Evolutionary conservation across 2,329 filamentous ascomycete genomes (phyloP).

Genomic region (Pleomassaria siparia): DNA sequence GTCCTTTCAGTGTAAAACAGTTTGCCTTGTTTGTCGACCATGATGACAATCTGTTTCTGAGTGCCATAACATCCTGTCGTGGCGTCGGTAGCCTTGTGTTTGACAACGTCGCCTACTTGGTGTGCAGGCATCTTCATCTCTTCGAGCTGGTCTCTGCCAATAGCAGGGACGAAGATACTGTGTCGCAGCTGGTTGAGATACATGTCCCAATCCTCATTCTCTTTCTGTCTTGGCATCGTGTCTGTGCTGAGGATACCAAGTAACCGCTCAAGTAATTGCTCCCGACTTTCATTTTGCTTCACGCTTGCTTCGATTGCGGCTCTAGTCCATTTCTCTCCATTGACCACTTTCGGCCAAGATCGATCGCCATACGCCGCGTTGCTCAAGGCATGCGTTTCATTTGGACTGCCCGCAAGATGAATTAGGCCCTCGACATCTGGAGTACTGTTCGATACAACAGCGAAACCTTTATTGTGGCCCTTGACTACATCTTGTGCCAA

Average conservation of each 20-base stretch:
- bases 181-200: slow-evolving; percentile 60
- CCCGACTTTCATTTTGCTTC: slow-evolving; percentile 46
- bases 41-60: slow-evolving; percentile 63
- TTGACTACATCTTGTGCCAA: slow-evolving; percentile 49
- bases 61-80: slow-evolving; percentile 62
- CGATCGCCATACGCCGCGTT: slow-evolving; percentile 62
- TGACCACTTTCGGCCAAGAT: slow-evolving; percentile 63
- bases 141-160: slow-evolving; percentile 52
- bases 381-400: slow-evolving; percentile 61
- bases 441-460: slow-evolving; percentile 65
- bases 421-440: slow-evolving; percentile 52
- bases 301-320: slow-evolving; percentile 52
- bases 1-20: slow-evolving; percentile 66
- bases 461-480: slow-evolving; percentile 44
- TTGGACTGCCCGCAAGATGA: slow-evolving; percentile 52
- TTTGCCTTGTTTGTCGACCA: slow-evolving; percentile 57
- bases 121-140: slow-evolving; percentile 40
- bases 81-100: slow-evolving; percentile 36
- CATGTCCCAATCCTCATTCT: slow-evolving; percentile 54
- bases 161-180: slow-evolving; percentile 62
- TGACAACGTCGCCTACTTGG: slow-evolving; percentile 46
- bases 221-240: slow-evolving; percentile 54
- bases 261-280: slow-evolving; percentile 54
- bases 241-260: slow-evolving; percentile 57
- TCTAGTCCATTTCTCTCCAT: slow-evolving; percentile 57